Evolutionary conservation across 306 rosid species (phyloP).

Genomic region (Inga leiocalycina): DNA sequence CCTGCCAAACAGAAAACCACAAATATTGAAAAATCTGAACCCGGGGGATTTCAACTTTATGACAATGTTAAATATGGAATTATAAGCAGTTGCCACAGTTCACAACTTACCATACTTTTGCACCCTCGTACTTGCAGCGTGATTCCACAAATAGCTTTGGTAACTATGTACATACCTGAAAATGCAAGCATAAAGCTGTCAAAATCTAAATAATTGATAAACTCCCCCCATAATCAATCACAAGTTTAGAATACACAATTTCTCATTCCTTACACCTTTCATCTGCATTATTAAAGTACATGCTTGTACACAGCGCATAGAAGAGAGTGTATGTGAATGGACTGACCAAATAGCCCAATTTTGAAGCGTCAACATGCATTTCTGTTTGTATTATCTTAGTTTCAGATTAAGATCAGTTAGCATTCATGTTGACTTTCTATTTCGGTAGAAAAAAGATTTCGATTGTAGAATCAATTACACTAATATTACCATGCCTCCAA

Average conservation of each 20-base stretch:
- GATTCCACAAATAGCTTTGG: constrained; percentile 97
- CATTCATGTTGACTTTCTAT: constrained; percentile 12
- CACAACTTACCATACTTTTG: constrained; percentile 76
- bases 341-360: constrained; percentile 11
- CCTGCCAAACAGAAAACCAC: constrained; percentile 58
- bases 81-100: not conserved
- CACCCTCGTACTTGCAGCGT: constrained; percentile 90
- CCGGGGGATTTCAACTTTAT: constrained; percentile 28
- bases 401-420: constrained; percentile 22
- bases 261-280: constrained; percentile 13
- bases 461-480: not conserved
- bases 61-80: constrained; percentile 14
- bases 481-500: too few species aligned
- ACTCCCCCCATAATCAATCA: not conserved
- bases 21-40: not conserved
- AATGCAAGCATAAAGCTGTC: constrained; percentile 5
- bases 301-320: not conserved
- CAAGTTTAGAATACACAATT: constrained; percentile 15
- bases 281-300: not conserved
- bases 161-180: constrained; percentile 95
- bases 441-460: not conserved
- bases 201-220: constrained; percentile 15
- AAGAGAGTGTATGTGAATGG: constrained; percentile 14
- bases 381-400: not conserved
- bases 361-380: constrained; percentile 15